Percentiles rank a stretch among this genome's conserved stretches.
Evolutionary conservation across 768 basidiomycete species (phyloP).

Genomic region (Russula virescens): DNA sequence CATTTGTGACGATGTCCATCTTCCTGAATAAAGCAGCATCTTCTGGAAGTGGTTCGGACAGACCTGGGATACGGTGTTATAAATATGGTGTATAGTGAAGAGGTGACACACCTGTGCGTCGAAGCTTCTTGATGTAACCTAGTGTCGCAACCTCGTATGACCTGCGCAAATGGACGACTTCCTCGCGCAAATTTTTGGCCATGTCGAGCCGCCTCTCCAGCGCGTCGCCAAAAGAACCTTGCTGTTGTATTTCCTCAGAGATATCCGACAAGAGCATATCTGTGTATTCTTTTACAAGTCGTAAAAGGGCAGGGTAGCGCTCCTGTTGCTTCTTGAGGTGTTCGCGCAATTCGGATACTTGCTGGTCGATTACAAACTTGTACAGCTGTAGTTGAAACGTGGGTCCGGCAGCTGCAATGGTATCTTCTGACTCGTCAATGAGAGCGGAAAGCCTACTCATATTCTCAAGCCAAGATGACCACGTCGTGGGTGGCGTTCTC

Average conservation of each 20-base stretch:
- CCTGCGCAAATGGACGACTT: neutral
- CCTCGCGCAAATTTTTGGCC: neutral
- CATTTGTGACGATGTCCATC: neutral
- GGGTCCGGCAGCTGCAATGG: no score
- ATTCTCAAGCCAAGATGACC: neutral
- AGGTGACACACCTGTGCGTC: neutral
- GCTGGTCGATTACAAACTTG: neutral
- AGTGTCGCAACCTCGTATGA: neutral
- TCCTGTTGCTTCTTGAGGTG: neutral
- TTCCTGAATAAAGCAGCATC: neutral
- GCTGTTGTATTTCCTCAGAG: constrained; percentile 1
- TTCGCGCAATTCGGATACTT: neutral
- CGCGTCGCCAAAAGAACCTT: neutral
- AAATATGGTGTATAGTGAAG: neutral
- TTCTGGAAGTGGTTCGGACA: neutral
- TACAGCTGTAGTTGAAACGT: neutral
- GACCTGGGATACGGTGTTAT: neutral
- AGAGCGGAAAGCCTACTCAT: neutral
- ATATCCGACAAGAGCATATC: neutral
- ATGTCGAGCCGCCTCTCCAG: neutral
- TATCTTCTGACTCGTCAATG: neutral
- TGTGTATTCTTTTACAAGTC: neutral
- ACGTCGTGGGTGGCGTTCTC: neutral
- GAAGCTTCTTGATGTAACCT: neutral
- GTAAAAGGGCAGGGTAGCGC: neutral